Evolutionary conservation across 345 rosid genomes (phyloP), one percentile per base, ranked within the genome.

Genomic region (Brassica napus): DNA sequence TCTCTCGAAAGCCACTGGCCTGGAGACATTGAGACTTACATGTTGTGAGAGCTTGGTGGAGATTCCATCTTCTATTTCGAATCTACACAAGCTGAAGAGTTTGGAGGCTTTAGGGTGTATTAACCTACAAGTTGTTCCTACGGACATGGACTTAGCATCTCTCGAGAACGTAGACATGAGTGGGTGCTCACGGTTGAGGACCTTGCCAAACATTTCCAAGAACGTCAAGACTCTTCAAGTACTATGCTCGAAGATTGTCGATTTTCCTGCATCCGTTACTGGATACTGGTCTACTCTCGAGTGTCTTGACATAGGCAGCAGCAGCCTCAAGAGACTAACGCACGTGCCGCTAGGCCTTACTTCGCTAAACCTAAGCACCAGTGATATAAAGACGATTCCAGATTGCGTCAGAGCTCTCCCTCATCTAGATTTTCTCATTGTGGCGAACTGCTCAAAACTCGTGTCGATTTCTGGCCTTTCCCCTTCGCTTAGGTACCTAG

Each of bases 351-450:
- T 30, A 30, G 4, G 31, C 31, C 3, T 30, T 30, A 30, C 31
- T 30, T 30, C 31, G 31, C 31, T 30, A 30, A 30, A 31, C 67
- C 23, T 63, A 7, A n/a, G 23, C 42, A 0, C 14, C 16, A 63
- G 23, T 63, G 23, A 30, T 63, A 63, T 63, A 63, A 14, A n/a
- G 42, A 63, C 0, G 23, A 31, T 63, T 63, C 67, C 67, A 7
- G 21, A 63, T 31, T 63, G 42, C 4, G 67, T 63, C 39, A n/a
- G 3, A 2, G 10, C 23, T 31, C 42, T 63, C 12, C 23, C 67
- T 6, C 2, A 8, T 0, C 67, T 31, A 31, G 0, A 2, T 0
- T 1, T 0, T 31, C 39, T 63, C 3, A 0, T 1, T 2, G 0
- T 63, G 18, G 0, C 2, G 1, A 2, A 30, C 21, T 62, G 39